Conservation (phyloP, 164 flowering plant species). For the Vitis cinerea region DNA sequence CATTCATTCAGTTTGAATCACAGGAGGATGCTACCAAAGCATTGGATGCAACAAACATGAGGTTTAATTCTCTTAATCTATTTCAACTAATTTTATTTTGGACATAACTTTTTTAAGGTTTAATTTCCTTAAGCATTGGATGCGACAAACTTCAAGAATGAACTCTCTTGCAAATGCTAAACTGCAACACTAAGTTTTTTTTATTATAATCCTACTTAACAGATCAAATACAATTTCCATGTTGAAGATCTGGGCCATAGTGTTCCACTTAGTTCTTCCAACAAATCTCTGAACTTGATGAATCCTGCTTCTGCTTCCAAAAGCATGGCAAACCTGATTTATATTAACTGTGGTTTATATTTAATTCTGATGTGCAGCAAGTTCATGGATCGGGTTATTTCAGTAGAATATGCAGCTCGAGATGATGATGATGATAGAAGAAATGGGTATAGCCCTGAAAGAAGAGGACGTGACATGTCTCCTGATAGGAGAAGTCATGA, state of each 20-base stretch:
- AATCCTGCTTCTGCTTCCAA: slow-evolving; percentile 1
- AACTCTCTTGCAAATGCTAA: no score
- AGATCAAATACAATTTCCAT: no score
- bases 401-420: slow-evolving; percentile 89
- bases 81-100: no score
- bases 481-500: slow-evolving; percentile 22
- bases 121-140: slow-evolving; percentile 36
- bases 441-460: slow-evolving; percentile 69
- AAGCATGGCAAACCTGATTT: no score
- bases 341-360: no score
- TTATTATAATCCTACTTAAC: background rate
- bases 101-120: no score
- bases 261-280: no score
- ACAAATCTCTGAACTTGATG: no score
- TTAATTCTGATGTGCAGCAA: slow-evolving; percentile 50
- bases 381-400: slow-evolving; percentile 83
- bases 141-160: slow-evolving; percentile 28
- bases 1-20: slow-evolving; percentile 83
- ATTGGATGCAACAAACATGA: slow-evolving; percentile 55
- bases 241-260: no score
- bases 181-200: no score
- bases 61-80: slow-evolving; percentile 26
- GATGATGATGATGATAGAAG: slow-evolving; percentile 79
- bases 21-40: slow-evolving; percentile 94
- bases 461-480: slow-evolving; percentile 43